Evolutionary conservation across 441 rosid genomes (phyloP), one percentile per base, ranked within the genome.

Genomic region (Gossypium aridum): DNA sequence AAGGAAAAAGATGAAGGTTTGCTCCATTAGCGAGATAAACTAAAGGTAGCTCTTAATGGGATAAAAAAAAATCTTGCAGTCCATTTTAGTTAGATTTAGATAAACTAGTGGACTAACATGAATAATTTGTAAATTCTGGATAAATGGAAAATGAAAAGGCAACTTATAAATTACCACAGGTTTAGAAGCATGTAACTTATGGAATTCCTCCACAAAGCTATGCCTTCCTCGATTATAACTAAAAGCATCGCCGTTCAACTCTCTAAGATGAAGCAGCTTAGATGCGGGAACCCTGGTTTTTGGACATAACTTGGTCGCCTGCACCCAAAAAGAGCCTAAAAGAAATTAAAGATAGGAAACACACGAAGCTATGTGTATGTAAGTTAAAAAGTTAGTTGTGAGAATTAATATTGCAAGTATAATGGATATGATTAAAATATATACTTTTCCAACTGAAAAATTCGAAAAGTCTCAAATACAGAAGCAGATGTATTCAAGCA

Each of bases 131-230:
- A 56, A 56, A 20, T 56, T 71, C 8, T 28, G 60, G 49, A 16
- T 31, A 70, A 70, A 17, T 4, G 34, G 72, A 16, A 39, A 47
- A 23, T 47, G 13, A 49, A 53, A 12, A 53, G 57, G 55, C 34
- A 67, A 47, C 20, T 7, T 45, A 34, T 28, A 70, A 31, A 70
- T 70, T 82, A 90, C 92, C 84, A 63, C 70, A 37, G 87, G 87
- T 53, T 75, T 84, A 10, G 91, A 82, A 25, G 80, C 89, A 61
- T 74, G 83, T 72, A 75, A 72, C 78, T 85, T 86, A 39, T 78
- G 80, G 56, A 83, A 73, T 81, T 90, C 92, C 72, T 88, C 86
- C 80, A 75, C 62, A 72, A 90, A 87, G 66, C 74, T 79, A 55
- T 73, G 75, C 75, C 76, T 83, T 75, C 83, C 72, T 68, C 76